phyloP scores from a whole-genome alignment of 805 yeast genomes.

The Pichia thaimueangensis region DNA sequence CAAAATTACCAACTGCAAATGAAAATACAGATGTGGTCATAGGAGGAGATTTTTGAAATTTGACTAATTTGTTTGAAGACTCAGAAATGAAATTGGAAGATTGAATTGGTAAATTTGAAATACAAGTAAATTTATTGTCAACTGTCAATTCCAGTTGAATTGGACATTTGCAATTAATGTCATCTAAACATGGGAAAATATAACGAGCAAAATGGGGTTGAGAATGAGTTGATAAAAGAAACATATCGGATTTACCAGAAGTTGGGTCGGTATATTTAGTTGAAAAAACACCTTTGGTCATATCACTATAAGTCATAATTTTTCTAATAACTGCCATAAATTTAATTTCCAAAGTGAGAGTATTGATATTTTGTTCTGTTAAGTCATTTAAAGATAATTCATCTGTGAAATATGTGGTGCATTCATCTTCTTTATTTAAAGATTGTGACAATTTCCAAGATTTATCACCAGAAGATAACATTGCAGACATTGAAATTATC shows the following conservation, averaged over 20 bases:
- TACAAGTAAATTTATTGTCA: conserved; percentile 37
- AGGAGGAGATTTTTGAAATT: conserved; percentile 48
- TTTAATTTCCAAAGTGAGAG: conserved; percentile 23
- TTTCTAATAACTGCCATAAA: conserved; percentile 48
- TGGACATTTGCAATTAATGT: conserved; percentile 47
- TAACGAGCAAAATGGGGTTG: conserved; percentile 61
- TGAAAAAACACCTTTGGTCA: conserved; percentile 60
- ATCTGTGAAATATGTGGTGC: conserved; percentile 27
- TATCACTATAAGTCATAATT: conserved; percentile 47
- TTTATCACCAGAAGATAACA: conserved; percentile 11
- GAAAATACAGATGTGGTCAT: conserved; percentile 63
- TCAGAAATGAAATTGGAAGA: conserved; percentile 14
- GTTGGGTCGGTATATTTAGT: conserved; percentile 52
- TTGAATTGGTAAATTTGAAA: conserved; percentile 42
- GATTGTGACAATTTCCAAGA: conserved; percentile 9
- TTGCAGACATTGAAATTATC: conserved; percentile 32
- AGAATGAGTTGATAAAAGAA: conserved; percentile 60
- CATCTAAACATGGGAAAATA: conserved; percentile 69
- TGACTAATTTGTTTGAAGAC: conserved; percentile 28
- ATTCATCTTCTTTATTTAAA: conserved; percentile 34
- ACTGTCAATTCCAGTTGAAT: conserved; percentile 47
- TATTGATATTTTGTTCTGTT: background rate
- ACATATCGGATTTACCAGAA: conserved; percentile 44
- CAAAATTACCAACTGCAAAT: conserved; percentile 64
- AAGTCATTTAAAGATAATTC: conserved; percentile 20